Evolutionary conservation across 2,329 filamentous ascomycete species (phyloP).

Genomic region (Ceratocystis ficicola): DNA sequence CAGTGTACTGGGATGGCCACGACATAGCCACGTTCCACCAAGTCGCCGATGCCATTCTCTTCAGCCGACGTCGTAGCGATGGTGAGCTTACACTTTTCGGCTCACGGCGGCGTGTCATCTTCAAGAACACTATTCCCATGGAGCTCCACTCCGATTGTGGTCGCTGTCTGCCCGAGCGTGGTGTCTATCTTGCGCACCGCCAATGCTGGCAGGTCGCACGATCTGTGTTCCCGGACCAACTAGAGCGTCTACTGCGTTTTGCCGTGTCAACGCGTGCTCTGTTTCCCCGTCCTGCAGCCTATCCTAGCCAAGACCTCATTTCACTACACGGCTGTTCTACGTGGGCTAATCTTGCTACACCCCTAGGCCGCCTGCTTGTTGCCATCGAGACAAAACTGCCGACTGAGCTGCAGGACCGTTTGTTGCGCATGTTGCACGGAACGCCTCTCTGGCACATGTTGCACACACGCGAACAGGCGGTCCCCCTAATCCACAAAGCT

Average conservation of each 20-base stretch:
- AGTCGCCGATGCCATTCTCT: constrained; percentile 14
- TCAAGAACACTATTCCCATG: constrained; percentile 21
- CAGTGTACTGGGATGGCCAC: constrained; percentile 20
- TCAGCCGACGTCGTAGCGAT: constrained; percentile 18
- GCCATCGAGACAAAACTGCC: constrained; percentile 12
- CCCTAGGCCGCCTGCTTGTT: constrained; percentile 16
- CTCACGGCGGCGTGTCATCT: constrained; percentile 18
- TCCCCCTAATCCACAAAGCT: constrained; percentile 16
- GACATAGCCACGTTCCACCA: constrained; percentile 20
- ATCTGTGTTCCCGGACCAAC: constrained; percentile 13
- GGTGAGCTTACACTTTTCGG: constrained; percentile 17
- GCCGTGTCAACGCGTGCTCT: constrained; percentile 20
- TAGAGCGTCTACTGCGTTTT: constrained; percentile 16
- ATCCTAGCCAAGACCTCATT: constrained; percentile 21
- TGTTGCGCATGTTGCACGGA: constrained; percentile 10
- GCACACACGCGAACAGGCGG: constrained; percentile 16
- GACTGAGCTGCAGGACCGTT: constrained; percentile 17
- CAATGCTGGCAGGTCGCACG: constrained; percentile 20
- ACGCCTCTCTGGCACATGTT: constrained; percentile 20
- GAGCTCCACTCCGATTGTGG: constrained; percentile 20
- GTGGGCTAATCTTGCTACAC: not conserved
- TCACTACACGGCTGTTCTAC: constrained; percentile 2
- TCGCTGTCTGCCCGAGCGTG: constrained; percentile 17
- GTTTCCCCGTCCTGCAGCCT: constrained; percentile 15
- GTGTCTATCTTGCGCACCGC: constrained; percentile 19